Percentiles rank a stretch among this genome's conserved stretches.
Conservation (phyloP, 2,329 filamentous ascomycete species). For the Malbranchea cinnamomea region DNA sequence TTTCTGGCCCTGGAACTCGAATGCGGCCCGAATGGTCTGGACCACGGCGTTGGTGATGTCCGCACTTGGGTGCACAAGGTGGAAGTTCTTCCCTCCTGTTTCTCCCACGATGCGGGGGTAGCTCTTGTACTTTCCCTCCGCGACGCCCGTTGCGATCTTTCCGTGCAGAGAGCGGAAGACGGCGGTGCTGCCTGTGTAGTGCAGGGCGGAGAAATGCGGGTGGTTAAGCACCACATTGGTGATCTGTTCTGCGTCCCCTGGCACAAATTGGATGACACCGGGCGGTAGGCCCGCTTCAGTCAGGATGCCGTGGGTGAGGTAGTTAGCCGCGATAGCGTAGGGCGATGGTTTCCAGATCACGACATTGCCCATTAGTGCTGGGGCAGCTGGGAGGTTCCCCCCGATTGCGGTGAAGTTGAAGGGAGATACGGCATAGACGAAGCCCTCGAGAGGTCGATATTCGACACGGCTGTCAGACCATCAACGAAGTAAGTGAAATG, state of each 20-base stretch:
- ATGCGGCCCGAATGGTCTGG: constrained; percentile 73
- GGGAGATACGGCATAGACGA: constrained; percentile 84
- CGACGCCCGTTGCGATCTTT: constrained; percentile 66
- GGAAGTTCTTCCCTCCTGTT: constrained; percentile 90
- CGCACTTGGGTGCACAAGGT: constrained; percentile 62
- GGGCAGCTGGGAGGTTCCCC: constrained; percentile 68
- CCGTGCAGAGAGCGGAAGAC: constrained; percentile 85
- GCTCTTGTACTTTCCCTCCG: constrained; percentile 64
- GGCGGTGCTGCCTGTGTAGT: constrained; percentile 85
- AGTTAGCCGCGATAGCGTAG: constrained; percentile 75
- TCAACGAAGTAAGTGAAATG: background rate
- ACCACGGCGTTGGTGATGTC: constrained; percentile 65
- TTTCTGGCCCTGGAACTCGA: constrained; percentile 86
- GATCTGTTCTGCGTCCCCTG: constrained; percentile 71
- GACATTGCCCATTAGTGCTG: constrained; percentile 83
- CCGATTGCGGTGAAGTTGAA: constrained; percentile 98
- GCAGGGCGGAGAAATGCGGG: constrained; percentile 72
- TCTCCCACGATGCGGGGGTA: constrained; percentile 85
- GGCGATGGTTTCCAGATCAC: constrained; percentile 96
- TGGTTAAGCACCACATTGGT: constrained; percentile 64
- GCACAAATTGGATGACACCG: constrained; percentile 86
- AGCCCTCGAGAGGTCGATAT: constrained; percentile 79
- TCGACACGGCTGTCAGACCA: constrained; percentile 51
- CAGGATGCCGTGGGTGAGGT: constrained; percentile 78
- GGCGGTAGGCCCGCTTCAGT: constrained; percentile 79